phyloP scores from a whole-genome alignment of 352 stramenopile genomes.

The Phytophthora sp. region DNA sequence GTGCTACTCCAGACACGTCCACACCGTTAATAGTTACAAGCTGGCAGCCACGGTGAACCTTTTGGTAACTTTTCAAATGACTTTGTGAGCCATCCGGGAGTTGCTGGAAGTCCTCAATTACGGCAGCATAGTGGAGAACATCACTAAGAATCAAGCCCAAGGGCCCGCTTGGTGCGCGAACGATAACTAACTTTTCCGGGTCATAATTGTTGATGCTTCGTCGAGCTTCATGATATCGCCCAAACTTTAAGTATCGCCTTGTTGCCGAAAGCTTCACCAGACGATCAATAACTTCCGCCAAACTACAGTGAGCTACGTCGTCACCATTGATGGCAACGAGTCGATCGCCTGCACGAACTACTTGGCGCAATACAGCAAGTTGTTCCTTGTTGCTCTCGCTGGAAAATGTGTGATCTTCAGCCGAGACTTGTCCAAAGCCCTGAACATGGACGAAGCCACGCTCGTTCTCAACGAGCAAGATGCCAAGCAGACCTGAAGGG shows the following conservation, averaged over 20 bases:
- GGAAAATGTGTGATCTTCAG: conserved; percentile 28
- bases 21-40: conserved; percentile 61
- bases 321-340: conserved; percentile 57
- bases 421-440: conserved; percentile 34
- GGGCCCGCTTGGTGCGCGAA: conserved; percentile 45
- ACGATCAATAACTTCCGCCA: conserved; percentile 50
- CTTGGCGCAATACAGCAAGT: conserved; percentile 38
- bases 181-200: conserved; percentile 58
- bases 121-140: conserved; percentile 40
- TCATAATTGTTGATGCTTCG: conserved; percentile 44
- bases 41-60: conserved; percentile 58
- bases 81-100: conserved; percentile 46
- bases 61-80: conserved; percentile 27
- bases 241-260: conserved; percentile 53
- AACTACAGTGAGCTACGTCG: conserved; percentile 47
- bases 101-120: conserved; percentile 57
- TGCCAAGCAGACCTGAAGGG: conserved; percentile 52
- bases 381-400: conserved; percentile 41
- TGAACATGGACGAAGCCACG: conserved; percentile 52
- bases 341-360: conserved; percentile 50
- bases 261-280: conserved; percentile 49
- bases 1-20: conserved; percentile 44
- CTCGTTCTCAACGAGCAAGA: conserved; percentile 60
- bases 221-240: conserved; percentile 42
- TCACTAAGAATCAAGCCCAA: conserved; percentile 59